phyloP scores from a whole-genome alignment of 2,329 filamentous ascomycete genomes.

The Boeremia lycopersici region DNA sequence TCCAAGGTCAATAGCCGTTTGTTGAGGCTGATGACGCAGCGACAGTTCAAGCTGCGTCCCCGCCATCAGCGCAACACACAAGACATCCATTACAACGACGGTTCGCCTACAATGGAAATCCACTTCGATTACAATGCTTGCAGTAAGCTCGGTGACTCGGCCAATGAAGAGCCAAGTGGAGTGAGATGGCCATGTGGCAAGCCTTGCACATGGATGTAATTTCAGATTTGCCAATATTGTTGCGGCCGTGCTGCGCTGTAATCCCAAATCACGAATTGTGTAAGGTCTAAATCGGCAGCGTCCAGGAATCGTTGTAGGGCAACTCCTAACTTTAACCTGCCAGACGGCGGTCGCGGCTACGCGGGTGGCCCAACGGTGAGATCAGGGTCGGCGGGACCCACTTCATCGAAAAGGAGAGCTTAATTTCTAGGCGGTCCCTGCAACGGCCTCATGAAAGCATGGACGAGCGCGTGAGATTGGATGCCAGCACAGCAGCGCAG shows the following conservation, averaged over 20 bases:
- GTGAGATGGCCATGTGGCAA: background rate
- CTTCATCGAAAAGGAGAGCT: slow-evolving; percentile 16
- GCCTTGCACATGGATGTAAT: background rate
- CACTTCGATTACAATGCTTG: background rate
- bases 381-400: slow-evolving; percentile 16
- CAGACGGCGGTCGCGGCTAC: slow-evolving; percentile 11
- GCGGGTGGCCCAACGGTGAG: slow-evolving; percentile 17
- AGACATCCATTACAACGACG: background rate
- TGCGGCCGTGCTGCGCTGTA: background rate
- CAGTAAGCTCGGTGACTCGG: background rate
- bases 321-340: background rate
- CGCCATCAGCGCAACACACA: background rate
- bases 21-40: slow-evolving; percentile 21
- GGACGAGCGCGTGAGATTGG: slow-evolving; percentile 12
- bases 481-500: slow-evolving; percentile 9
- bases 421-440: slow-evolving; percentile 17
- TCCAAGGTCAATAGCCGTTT: background rate
- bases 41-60: slow-evolving; percentile 5
- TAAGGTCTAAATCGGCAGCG: background rate
- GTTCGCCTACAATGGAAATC: background rate
- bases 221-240: background rate
- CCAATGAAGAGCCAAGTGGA: background rate
- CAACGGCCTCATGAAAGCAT: slow-evolving; percentile 5
- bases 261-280: background rate
- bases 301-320: slow-evolving; percentile 5